A percentile compares a stretch with the other conserved stretches of the same genome.
Conservation (phyloP, 2,329 filamentous ascomycete genomes). For the Elsinoe ampelina region DNA sequence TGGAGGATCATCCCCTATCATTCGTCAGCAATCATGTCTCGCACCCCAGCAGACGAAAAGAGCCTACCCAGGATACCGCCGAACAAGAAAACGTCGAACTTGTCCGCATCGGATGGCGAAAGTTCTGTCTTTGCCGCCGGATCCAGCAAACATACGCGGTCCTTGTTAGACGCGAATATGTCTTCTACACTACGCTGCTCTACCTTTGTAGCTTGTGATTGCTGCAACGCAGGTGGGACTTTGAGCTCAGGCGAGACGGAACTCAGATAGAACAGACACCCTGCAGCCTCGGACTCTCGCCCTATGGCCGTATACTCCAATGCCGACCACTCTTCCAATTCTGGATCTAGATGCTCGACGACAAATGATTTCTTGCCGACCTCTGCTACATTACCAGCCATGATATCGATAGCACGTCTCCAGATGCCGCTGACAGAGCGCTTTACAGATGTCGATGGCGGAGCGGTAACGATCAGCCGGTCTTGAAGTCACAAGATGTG, state of each 20-base stretch:
- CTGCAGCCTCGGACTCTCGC: constrained; percentile 60
- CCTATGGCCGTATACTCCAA: constrained; percentile 88
- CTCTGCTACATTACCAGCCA: background rate
- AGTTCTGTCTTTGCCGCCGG: constrained; percentile 75
- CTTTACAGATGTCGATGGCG: background rate
- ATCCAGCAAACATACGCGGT: constrained; percentile 78
- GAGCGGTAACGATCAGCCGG: no score
- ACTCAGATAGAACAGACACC: constrained; percentile 67
- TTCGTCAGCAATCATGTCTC: constrained; percentile 36
- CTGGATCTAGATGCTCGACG: constrained; percentile 91
- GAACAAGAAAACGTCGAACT: constrained; percentile 88
- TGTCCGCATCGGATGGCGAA: constrained; percentile 68
- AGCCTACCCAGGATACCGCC: constrained; percentile 79
- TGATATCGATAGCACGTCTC: background rate
- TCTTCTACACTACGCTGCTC: constrained; percentile 70
- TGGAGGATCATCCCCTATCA: constrained; percentile 71
- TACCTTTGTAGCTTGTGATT: constrained; percentile 55
- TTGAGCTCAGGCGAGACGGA: constrained; percentile 62
- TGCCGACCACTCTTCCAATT: constrained; percentile 87
- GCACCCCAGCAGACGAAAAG: background rate
- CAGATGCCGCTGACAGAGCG: background rate
- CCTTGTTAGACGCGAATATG: constrained; percentile 62
- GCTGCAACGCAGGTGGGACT: constrained; percentile 49
- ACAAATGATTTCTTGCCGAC: constrained; percentile 58
- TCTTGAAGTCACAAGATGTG: background rate